Conservation (phyloP, 805 yeast species). For the Peterozyma toletana region DNA sequence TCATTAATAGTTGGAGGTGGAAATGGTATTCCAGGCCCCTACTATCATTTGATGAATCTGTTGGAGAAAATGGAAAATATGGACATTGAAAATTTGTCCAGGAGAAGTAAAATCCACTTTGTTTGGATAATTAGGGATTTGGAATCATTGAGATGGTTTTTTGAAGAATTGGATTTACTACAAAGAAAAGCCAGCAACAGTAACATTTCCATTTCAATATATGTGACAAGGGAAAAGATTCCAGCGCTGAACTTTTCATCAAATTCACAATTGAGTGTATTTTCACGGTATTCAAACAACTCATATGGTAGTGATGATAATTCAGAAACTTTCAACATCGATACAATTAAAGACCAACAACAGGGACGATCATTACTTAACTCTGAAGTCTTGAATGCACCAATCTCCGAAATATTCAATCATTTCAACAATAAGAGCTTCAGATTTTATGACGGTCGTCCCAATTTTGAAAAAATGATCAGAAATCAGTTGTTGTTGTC, state of each 20-base stretch:
- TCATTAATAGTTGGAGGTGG: constrained; percentile 67
- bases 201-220: constrained; percentile 31
- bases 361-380: constrained; percentile 3
- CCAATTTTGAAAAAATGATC: constrained; percentile 30
- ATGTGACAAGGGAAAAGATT: constrained; percentile 26
- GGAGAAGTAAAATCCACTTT: constrained; percentile 54
- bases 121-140: constrained; percentile 21
- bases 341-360: constrained; percentile 17
- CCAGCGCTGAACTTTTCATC: constrained; percentile 1
- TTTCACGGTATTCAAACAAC: constrained; percentile 35
- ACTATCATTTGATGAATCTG: constrained; percentile 32
- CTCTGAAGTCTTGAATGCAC: constrained; percentile 15
- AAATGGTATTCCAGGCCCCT: constrained; percentile 60
- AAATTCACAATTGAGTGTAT: constrained; percentile 28
- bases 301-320: constrained; percentile 39
- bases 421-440: constrained; percentile 20
- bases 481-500: constrained; percentile 28
- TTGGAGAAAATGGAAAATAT: constrained; percentile 10
- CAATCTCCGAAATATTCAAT: background rate
- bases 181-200: constrained; percentile 30
- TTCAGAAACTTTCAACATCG: constrained; percentile 27
- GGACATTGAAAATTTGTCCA: constrained; percentile 21
- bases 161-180: constrained; percentile 16
- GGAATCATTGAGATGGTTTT: constrained; percentile 19
- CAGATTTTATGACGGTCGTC: constrained; percentile 38